A percentile compares a stretch with the other conserved stretches of the same genome.
phyloP scores from a whole-genome alignment of 2,329 filamentous ascomycete genomes.

The Furcasterigmium furcatum region DNA sequence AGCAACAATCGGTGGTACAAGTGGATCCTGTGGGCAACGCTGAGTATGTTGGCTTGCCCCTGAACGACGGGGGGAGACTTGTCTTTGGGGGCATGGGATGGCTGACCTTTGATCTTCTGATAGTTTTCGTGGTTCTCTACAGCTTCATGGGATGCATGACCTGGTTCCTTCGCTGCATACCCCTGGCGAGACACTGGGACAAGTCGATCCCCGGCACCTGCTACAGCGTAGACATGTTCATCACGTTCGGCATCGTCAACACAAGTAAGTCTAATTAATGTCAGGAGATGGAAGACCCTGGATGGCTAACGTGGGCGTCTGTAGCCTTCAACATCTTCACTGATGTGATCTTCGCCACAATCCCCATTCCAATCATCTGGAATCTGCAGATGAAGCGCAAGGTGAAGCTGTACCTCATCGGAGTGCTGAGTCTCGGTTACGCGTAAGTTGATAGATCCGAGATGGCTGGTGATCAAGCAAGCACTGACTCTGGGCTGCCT shows the following conservation, averaged over 20 bases:
- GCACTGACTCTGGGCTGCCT: no score
- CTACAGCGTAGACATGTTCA: no score
- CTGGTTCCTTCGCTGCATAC: conserved; percentile 4
- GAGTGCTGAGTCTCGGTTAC: conserved; percentile 24
- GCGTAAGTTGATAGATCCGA: conserved; percentile 17
- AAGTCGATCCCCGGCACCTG: no score
- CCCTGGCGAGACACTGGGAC: not conserved
- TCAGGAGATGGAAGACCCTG: not conserved
- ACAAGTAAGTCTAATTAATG: conserved; percentile 10
- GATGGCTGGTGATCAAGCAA: not conserved
- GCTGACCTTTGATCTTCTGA: no score
- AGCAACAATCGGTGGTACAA: conserved; percentile 16
- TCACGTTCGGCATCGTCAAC: conserved; percentile 17
- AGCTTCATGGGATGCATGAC: no score
- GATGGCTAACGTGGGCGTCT: not conserved
- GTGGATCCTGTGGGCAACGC: conserved; percentile 15
- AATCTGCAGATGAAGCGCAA: conserved; percentile 20
- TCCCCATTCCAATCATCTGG: conserved; percentile 26
- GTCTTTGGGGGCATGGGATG: no score
- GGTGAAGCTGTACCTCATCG: conserved; percentile 20
- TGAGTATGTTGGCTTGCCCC: conserved; percentile 10
- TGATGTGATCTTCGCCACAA: conserved; percentile 21
- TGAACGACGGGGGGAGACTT: not conserved
- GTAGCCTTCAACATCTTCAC: conserved; percentile 24
- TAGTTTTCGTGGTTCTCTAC: no score